These are phyloP conservation scores for Chrysoporthe puriensis DNA, from an alignment of 2,329 filamentous ascomycete genomes.

Conservation along the genomic window DNA sequence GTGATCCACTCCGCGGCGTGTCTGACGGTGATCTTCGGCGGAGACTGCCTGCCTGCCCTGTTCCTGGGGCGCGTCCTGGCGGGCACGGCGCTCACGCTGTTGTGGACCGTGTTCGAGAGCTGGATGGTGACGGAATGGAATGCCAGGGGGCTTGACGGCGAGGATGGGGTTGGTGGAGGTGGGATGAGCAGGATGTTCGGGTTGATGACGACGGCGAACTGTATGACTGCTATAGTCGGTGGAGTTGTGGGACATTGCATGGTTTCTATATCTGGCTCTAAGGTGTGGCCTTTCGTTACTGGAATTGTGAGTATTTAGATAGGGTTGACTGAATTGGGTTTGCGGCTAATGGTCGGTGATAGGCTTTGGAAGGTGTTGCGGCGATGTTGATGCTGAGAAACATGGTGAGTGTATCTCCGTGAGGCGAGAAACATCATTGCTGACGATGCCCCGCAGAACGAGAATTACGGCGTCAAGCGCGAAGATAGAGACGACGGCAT, in stretches of 20 bases:
- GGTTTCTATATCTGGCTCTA: conserved; percentile 49
- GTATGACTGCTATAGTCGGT: conserved; percentile 54
- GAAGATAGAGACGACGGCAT: neutral
- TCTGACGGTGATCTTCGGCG: conserved; percentile 27
- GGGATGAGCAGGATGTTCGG: conserved; percentile 56
- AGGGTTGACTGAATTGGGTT: too few species aligned
- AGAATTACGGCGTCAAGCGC: conserved; percentile 26
- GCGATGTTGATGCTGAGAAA: conserved; percentile 37
- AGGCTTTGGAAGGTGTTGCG: conserved; percentile 36
- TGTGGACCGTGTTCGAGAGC: conserved; percentile 61
- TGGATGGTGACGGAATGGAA: conserved; percentile 64
- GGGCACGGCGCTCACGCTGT: conserved; percentile 55
- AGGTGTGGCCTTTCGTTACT: conserved; percentile 53
- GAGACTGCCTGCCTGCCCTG: conserved; percentile 25
- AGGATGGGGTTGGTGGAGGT: conserved; percentile 32
- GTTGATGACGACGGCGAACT: conserved; percentile 53
- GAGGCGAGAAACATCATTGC: neutral
- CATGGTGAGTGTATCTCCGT: conserved; percentile 30
- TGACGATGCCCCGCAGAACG: conserved; percentile 19
- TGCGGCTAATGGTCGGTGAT: neutral
- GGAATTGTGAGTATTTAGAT: conserved; percentile 38
- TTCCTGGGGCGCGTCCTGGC: conserved; percentile 49
- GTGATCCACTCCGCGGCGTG: conserved; percentile 27
- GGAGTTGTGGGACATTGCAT: conserved; percentile 55
- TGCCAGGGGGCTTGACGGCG: conserved; percentile 43